Evolutionary conservation across 2,329 filamentous ascomycete species (phyloP).

Genomic region (Microcera coccophila): DNA sequence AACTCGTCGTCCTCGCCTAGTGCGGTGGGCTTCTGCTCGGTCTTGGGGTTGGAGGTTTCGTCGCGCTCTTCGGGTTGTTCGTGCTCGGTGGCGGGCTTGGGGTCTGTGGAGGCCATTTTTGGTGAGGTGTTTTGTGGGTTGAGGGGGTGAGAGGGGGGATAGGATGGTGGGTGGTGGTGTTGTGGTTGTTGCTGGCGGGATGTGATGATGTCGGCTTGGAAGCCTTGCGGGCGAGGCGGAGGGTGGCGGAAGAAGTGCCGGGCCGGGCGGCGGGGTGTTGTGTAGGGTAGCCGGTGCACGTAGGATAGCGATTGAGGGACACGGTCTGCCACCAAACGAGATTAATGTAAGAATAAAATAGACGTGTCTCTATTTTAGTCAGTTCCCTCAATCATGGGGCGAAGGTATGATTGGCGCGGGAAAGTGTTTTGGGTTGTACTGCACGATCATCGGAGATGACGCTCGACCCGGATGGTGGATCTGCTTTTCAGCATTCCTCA

Average conservation of each 20-base stretch:
- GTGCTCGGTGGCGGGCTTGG: constrained; percentile 22
- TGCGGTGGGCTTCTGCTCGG: constrained; percentile 45
- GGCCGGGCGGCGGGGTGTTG: constrained; percentile 7
- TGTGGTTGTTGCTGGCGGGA: background rate
- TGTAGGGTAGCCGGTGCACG: background rate
- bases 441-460: too few species aligned
- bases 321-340: too few species aligned
- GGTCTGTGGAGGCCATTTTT: constrained; percentile 23
- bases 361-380: too few species aligned
- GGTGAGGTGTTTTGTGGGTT: background rate
- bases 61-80: background rate
- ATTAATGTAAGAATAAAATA: too few species aligned
- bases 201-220: constrained; percentile 4
- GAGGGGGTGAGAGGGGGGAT: background rate
- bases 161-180: background rate
- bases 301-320: too few species aligned
- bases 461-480: too few species aligned
- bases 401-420: too few species aligned
- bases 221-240: constrained; percentile 16
- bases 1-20: constrained; percentile 99
- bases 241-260: constrained; percentile 13
- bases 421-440: too few species aligned
- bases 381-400: too few species aligned
- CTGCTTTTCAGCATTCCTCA: too few species aligned
- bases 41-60: constrained; percentile 13